Percentiles rank a stretch among this genome's conserved stretches.
Evolutionary conservation across 345 rosid genomes (phyloP).

Genomic region (Gossypium longicalyx): DNA sequence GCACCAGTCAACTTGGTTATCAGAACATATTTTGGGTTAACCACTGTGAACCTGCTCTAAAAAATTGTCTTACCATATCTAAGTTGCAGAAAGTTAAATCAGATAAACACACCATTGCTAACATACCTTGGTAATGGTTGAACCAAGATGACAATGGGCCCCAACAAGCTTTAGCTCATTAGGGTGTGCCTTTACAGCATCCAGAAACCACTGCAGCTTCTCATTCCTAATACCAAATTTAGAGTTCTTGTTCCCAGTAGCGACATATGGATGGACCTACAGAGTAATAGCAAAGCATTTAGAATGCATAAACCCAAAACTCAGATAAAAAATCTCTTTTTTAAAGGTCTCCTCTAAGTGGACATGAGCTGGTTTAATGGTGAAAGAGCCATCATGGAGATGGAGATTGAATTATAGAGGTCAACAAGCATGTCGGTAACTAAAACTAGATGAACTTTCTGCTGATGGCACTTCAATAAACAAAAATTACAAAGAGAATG

Average conservation of each 20-base stretch:
- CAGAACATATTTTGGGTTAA: neutral
- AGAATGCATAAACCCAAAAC: neutral
- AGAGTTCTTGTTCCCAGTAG: conserved; percentile 97
- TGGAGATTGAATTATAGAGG: too few relatives aligned
- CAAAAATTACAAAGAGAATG: too few relatives aligned
- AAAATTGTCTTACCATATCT: neutral
- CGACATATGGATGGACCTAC: conserved; percentile 97
- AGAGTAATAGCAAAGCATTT: neutral
- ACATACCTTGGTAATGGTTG: conserved; percentile 92
- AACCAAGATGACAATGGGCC: conserved; percentile 98
- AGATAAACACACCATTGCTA: neutral
- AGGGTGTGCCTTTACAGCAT: conserved; percentile 83
- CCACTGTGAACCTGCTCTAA: neutral
- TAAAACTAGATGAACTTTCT: too few relatives aligned
- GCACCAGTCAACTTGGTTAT: neutral
- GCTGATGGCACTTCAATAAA: too few relatives aligned
- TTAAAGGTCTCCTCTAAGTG: too few relatives aligned
- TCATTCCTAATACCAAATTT: conserved; percentile 98
- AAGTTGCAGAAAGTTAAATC: neutral
- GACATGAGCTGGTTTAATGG: too few relatives aligned
- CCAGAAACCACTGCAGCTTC: conserved; percentile 99
- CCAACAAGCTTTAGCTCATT: conserved; percentile 92
- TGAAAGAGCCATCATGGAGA: too few relatives aligned
- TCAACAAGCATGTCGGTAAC: too few relatives aligned
- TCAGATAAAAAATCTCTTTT: neutral